Evolutionary conservation across 768 basidiomycete species (phyloP).

Genomic region (Russula earlei): DNA sequence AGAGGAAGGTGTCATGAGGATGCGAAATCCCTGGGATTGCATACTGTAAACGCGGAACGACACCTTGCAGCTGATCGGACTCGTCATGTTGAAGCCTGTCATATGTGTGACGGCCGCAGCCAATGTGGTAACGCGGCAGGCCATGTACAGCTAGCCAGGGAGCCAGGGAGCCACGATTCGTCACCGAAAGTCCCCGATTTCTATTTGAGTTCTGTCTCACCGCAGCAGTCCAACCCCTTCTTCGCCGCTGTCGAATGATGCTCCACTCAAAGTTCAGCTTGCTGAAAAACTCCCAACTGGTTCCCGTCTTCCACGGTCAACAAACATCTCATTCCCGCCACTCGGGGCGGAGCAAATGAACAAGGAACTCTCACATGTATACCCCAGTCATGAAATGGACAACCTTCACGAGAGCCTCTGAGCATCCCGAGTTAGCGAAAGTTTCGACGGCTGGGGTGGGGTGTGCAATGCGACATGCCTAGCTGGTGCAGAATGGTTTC

Average conservation of each 20-base stretch:
- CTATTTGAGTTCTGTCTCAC: not conserved
- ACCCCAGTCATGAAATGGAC: slow-evolving; percentile 6
- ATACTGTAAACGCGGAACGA: not conserved
- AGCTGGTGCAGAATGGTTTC: not conserved
- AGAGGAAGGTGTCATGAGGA: not conserved
- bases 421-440: not conserved
- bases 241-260: slow-evolving; percentile 1
- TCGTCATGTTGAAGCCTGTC: slow-evolving; percentile 8
- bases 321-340: not conserved
- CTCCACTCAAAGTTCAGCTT: slow-evolving; percentile 12
- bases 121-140: slow-evolving; percentile 8
- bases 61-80: slow-evolving; percentile 6
- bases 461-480: not conserved
- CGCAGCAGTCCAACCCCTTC: not conserved
- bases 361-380: slow-evolving; percentile 3
- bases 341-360: not conserved
- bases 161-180: not conserved
- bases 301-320: not conserved
- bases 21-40: not conserved
- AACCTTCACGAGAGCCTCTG: slow-evolving; percentile 6
- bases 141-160: slow-evolving; percentile 4
- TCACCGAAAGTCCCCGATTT: not conserved
- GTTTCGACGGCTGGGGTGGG: not conserved
- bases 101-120: slow-evolving; percentile 3
- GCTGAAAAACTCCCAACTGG: slow-evolving; percentile 12